phyloP scores from a whole-genome alignment of 345 rosid species.

The Mangifera indica region DNA sequence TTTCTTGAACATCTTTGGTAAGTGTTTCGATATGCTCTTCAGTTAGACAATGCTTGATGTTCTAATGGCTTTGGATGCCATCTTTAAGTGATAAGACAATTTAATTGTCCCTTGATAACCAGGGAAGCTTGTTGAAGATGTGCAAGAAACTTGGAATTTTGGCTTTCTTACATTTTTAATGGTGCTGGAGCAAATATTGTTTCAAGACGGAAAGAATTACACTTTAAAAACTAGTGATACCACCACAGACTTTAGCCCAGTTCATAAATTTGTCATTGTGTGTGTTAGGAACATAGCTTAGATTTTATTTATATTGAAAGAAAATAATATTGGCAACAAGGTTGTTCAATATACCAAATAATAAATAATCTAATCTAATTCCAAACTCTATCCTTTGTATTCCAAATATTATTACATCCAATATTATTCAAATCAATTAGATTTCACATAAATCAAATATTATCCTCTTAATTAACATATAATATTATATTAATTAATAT shows the following conservation, averaged over 20 bases:
- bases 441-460: no score
- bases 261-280: background rate
- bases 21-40: slow-evolving; percentile 30
- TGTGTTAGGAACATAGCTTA: no score
- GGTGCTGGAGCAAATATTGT: slow-evolving; percentile 90
- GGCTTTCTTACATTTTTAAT: slow-evolving; percentile 76
- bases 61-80: background rate
- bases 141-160: slow-evolving; percentile 73
- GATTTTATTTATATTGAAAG: no score
- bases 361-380: no score
- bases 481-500: no score
- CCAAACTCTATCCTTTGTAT: no score
- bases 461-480: no score
- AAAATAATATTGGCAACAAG: no score
- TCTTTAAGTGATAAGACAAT: slow-evolving; percentile 17
- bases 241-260: background rate
- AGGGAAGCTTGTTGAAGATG: slow-evolving; percentile 97
- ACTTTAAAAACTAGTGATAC: background rate
- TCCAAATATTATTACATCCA: no score
- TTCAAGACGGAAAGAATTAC: no score
- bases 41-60: background rate
- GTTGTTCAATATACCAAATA: no score
- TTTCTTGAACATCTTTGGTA: slow-evolving; percentile 93
- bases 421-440: no score
- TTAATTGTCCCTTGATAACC: slow-evolving; percentile 16